A percentile compares a stretch with the other conserved stretches of the same genome.
Evolutionary conservation across 2,329 filamentous ascomycete genomes (phyloP).

Genomic region (Tolypocladium capitatum): DNA sequence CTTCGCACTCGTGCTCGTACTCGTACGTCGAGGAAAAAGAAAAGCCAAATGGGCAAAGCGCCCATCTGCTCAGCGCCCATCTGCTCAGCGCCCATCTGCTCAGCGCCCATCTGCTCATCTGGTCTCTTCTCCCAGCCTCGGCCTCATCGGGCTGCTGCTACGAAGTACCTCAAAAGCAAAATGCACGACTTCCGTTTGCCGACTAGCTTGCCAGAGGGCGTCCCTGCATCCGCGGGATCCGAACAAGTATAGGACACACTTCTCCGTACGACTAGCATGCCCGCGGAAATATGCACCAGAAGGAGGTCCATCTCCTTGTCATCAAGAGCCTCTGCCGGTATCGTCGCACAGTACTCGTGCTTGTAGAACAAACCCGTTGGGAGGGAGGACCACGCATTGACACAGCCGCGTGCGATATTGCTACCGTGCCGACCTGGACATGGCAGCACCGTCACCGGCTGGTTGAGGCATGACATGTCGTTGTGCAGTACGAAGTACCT

Average conservation of each 20-base stretch:
- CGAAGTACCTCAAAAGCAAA: background rate
- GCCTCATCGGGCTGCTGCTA: background rate
- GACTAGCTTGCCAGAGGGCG: no score
- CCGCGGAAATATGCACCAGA: background rate
- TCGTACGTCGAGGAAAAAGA: background rate
- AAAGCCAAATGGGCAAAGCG: background rate
- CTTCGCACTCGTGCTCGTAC: no score
- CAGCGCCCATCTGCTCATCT: background rate
- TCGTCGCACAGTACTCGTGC: no score
- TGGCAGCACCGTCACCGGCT: background rate
- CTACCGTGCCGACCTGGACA: background rate
- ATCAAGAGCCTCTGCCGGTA: no score
- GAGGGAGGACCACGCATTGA: background rate
- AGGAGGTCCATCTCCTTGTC: no score
- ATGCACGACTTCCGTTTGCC: background rate
- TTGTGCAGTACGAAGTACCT: background rate
- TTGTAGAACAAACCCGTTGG: background rate
- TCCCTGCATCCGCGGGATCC: background rate
- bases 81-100: background rate
- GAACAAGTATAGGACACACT: background rate
- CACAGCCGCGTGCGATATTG: background rate
- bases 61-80: no score
- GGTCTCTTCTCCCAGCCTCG: background rate
- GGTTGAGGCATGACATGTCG: background rate
- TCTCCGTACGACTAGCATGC: no score